These are phyloP conservation scores for Rutstroemia sydowiana DNA, from an alignment of 2,329 filamentous ascomycete genomes.

Conservation along the genomic window DNA sequence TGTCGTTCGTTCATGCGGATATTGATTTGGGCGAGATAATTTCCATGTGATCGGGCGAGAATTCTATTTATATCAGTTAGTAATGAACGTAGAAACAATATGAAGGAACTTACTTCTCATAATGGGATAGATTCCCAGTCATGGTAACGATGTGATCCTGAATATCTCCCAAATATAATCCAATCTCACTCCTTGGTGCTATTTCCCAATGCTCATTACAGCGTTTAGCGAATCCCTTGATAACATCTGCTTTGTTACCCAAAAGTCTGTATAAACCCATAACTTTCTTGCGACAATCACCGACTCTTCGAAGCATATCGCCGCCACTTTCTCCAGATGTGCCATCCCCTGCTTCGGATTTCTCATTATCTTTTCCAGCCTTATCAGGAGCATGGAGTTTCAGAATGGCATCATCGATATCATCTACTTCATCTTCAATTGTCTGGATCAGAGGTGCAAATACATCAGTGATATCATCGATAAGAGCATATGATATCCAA, in stretches of 20 bases:
- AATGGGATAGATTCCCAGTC: slow-evolving; percentile 92
- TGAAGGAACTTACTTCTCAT: slow-evolving; percentile 68
- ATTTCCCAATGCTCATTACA: slow-evolving; percentile 99
- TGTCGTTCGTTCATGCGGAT: slow-evolving; percentile 98
- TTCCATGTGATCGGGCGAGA: slow-evolving; percentile 82
- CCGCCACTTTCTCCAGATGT: slow-evolving; percentile 42
- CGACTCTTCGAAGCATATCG: slow-evolving; percentile 88
- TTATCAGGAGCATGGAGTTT: slow-evolving; percentile 60
- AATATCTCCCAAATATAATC: slow-evolving; percentile 95
- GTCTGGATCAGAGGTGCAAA: slow-evolving; percentile 87
- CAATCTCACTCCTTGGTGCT: slow-evolving; percentile 89
- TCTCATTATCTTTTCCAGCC: slow-evolving; percentile 36
- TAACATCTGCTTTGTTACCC: slow-evolving; percentile 97
- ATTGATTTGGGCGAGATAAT: slow-evolving; percentile 99
- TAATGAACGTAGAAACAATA: neutral
- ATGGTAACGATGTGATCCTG: slow-evolving; percentile 99
- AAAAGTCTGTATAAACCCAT: slow-evolving; percentile 91
- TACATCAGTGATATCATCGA: slow-evolving; percentile 96
- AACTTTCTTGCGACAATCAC: slow-evolving; percentile 92
- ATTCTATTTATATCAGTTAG: slow-evolving; percentile 47
- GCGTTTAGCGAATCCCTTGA: slow-evolving; percentile 96
- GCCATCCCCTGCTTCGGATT: slow-evolving; percentile 36
- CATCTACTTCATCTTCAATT: slow-evolving; percentile 94
- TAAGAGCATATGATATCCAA: slow-evolving; percentile 97
- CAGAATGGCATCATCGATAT: slow-evolving; percentile 89